A percentile compares a stretch with the other conserved stretches of the same genome.
These are phyloP conservation scores for Gorgonomyces haynaldii DNA, from an alignment of 192 early-diverging fungal species.

Conservation along the genomic window DNA sequence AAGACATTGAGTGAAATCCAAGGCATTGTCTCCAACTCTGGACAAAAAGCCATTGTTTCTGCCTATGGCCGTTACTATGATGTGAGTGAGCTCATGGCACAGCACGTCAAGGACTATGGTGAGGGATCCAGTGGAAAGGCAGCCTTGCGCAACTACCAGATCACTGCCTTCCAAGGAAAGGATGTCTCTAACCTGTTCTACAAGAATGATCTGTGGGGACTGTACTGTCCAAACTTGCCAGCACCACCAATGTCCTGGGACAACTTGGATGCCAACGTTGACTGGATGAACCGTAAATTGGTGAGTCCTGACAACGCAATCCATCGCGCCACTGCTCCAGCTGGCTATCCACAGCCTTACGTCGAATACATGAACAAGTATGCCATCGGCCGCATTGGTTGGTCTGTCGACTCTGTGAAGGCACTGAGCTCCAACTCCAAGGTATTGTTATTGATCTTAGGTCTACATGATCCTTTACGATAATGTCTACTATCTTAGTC, in stretches of 20 bases:
- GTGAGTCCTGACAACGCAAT: slow-evolving; percentile 13
- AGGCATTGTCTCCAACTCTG: neutral
- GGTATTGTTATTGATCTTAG: slow-evolving; percentile 5
- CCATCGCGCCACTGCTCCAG: slow-evolving; percentile 7
- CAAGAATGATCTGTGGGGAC: slow-evolving; percentile 16
- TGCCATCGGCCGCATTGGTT: slow-evolving; percentile 30
- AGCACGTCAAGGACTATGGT: slow-evolving; percentile 20
- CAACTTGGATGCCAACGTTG: slow-evolving; percentile 19
- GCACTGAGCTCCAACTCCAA: slow-evolving; percentile 8
- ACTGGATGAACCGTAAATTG: neutral
- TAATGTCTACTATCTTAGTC: slow-evolving; percentile 32
- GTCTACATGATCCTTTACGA: slow-evolving; percentile 36
- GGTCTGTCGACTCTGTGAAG: slow-evolving; percentile 18
- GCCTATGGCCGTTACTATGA: slow-evolving; percentile 35
- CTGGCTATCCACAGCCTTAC: slow-evolving; percentile 24
- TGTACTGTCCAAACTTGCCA: slow-evolving; percentile 29
- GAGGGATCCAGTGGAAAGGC: neutral
- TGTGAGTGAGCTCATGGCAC: slow-evolving; percentile 21
- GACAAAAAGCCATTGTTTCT: slow-evolving; percentile 25
- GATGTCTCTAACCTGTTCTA: slow-evolving; percentile 38
- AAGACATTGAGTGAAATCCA: slow-evolving; percentile 1
- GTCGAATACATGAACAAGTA: slow-evolving; percentile 42
- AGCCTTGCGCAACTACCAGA: slow-evolving; percentile 16
- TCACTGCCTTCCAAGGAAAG: slow-evolving; percentile 17
- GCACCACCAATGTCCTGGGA: slow-evolving; percentile 21